phyloP scores from a whole-genome alignment of 2,329 filamentous ascomycete species.

The Hypoxylon sp. region DNA sequence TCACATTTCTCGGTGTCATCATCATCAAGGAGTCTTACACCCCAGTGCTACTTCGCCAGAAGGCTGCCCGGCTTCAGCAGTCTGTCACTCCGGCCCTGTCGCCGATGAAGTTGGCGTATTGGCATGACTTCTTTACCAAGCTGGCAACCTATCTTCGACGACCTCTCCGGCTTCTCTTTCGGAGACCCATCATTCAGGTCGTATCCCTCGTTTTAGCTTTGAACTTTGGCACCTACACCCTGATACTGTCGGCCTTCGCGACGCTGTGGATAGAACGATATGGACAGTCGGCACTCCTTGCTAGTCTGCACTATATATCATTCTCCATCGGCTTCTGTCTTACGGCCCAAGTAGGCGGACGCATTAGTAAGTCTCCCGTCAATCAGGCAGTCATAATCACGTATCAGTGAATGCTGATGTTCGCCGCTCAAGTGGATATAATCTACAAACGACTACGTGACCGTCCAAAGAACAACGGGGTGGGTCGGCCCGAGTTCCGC shows the following conservation, averaged over 20 bases:
- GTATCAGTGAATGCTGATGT: background rate
- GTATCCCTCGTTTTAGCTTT: conserved; percentile 56
- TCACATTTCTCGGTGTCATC: conserved; percentile 63
- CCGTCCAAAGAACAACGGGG: conserved; percentile 20
- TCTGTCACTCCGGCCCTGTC: conserved; percentile 55
- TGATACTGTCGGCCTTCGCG: conserved; percentile 63
- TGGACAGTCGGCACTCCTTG: conserved; percentile 52
- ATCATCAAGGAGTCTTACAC: conserved; percentile 71
- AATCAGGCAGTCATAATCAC: background rate
- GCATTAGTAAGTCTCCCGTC: conserved; percentile 35
- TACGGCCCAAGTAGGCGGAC: conserved; percentile 49
- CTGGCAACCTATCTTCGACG: conserved; percentile 52
- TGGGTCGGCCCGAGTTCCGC: conserved; percentile 56
- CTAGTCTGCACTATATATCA: conserved; percentile 61
- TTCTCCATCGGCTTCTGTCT: conserved; percentile 55
- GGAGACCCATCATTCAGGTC: conserved; percentile 57
- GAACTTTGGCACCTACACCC: conserved; percentile 59
- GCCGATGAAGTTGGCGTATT: conserved; percentile 43
- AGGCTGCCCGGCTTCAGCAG: conserved; percentile 57
- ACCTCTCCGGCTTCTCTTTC: conserved; percentile 54
- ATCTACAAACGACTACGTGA: conserved; percentile 45
- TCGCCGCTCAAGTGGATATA: conserved; percentile 45
- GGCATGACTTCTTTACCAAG: conserved; percentile 38
- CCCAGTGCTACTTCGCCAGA: conserved; percentile 65
- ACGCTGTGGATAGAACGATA: conserved; percentile 58